phyloP scores from a whole-genome alignment of 768 basidiomycete genomes.

The Erythrobasidium yunnanense region DNA sequence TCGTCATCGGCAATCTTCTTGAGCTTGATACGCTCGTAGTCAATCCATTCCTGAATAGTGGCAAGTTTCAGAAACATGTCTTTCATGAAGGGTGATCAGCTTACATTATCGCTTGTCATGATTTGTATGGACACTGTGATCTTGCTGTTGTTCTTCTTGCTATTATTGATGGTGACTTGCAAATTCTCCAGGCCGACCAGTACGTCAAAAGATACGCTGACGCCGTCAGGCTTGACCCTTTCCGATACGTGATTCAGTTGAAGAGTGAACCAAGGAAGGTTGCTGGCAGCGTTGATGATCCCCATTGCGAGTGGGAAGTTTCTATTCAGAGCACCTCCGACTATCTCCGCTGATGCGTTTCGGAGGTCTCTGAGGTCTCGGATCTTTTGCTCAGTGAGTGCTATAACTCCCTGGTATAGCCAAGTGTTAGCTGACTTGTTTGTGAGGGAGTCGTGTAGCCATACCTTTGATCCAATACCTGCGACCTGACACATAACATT shows the following conservation, averaged over 20 bases:
- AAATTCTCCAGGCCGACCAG: not conserved
- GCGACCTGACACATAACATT: conserved; percentile 75
- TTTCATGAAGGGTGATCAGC: not conserved
- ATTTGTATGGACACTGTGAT: conserved; percentile 16
- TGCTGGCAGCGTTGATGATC: conserved; percentile 10
- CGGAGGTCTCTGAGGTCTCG: not conserved
- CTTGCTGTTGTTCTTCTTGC: conserved; percentile 22
- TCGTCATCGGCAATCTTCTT: conserved; percentile 14
- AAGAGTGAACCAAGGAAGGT: conserved; percentile 30
- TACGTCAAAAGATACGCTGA: conserved; percentile 21
- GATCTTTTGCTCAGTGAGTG: not conserved
- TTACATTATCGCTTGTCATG: conserved; percentile 30
- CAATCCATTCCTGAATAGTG: not conserved
- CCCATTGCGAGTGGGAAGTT: no score
- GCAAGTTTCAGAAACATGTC: not conserved
- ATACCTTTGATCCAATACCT: conserved; percentile 54
- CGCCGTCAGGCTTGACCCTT: not conserved
- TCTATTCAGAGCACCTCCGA: no score
- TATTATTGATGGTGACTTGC: not conserved
- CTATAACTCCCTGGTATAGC: conserved; percentile 49
- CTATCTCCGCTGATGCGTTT: no score
- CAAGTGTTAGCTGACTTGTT: no score
- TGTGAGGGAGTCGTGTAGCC: no score
- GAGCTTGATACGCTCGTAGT: conserved; percentile 19
- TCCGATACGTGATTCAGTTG: conserved; percentile 1